phyloP scores from a whole-genome alignment of 2,329 filamentous ascomycete species.

The Penicillium sp. region DNA sequence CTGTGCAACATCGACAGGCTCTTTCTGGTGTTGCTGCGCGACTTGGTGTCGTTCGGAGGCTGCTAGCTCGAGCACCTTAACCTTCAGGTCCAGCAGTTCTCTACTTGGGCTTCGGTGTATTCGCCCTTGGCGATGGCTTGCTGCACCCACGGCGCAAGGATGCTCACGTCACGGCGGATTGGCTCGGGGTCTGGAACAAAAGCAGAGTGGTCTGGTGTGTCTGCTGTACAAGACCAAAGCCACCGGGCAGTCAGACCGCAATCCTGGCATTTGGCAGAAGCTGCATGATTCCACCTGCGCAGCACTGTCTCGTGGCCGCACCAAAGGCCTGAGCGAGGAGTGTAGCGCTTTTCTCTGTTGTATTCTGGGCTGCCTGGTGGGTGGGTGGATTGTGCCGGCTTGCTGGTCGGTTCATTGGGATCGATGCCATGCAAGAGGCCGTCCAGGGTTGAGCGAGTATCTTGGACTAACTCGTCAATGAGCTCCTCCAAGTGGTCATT shows the following conservation, averaged over 20 bases:
- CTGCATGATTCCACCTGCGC: slow-evolving; percentile 53
- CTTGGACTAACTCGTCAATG: neutral
- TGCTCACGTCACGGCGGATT: slow-evolving; percentile 14
- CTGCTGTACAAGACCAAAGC: slow-evolving; percentile 72
- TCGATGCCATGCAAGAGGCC: neutral
- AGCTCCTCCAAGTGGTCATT: neutral
- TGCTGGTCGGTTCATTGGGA: neutral
- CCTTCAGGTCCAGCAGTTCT: slow-evolving; percentile 46
- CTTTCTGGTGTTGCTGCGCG: neutral
- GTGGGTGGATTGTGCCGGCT: neutral
- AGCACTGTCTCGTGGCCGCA: slow-evolving; percentile 67
- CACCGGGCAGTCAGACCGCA: slow-evolving; percentile 65
- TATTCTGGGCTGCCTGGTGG: neutral
- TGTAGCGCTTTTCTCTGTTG: slow-evolving; percentile 5
- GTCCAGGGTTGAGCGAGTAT: neutral
- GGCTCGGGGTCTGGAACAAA: slow-evolving; percentile 33
- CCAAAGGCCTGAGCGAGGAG: slow-evolving; percentile 10
- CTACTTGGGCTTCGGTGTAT: slow-evolving; percentile 47
- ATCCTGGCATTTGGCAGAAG: slow-evolving; percentile 53
- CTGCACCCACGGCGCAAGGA: slow-evolving; percentile 43
- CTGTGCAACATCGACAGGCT: neutral
- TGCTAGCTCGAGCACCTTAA: slow-evolving; percentile 27
- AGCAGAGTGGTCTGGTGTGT: slow-evolving; percentile 52
- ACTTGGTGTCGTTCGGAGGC: slow-evolving; percentile 20
- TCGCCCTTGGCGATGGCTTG: slow-evolving; percentile 44